A percentile compares a stretch with the other conserved stretches of the same genome.
phyloP scores from a whole-genome alignment of 2,329 filamentous ascomycete species.

The Meredithiella fracta region DNA sequence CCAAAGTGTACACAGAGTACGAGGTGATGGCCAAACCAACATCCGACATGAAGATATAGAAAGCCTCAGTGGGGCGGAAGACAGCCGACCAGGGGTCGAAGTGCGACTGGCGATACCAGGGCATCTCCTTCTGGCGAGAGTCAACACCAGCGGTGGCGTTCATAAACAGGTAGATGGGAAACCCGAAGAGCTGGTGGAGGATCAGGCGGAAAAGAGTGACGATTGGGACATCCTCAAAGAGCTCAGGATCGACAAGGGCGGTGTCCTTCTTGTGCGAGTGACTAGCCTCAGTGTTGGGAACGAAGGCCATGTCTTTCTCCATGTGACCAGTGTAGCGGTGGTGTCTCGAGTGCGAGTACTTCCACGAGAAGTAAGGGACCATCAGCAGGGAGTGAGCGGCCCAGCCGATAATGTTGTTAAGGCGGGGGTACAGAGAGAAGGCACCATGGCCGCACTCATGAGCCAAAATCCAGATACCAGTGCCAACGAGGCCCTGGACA shows the following conservation, averaged over 20 bases:
- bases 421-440: conserved; percentile 37
- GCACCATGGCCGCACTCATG: conserved; percentile 58
- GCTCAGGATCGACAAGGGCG: conserved; percentile 30
- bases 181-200: conserved; percentile 47
- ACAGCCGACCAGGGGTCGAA: conserved; percentile 45
- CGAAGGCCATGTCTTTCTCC: conserved; percentile 50
- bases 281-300: conserved; percentile 32
- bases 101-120: conserved; percentile 35
- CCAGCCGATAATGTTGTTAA: conserved; percentile 49
- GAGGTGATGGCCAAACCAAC: conserved; percentile 38
- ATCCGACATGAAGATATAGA: conserved; percentile 42
- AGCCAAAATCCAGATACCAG: conserved; percentile 53
- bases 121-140: conserved; percentile 29
- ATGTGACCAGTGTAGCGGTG: conserved; percentile 53
- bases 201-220: conserved; percentile 37
- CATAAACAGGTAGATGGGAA: conserved; percentile 46
- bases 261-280: conserved; percentile 19
- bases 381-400: conserved; percentile 47
- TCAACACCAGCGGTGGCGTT: conserved; percentile 36
- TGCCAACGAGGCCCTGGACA: conserved; percentile 45
- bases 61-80: conserved; percentile 40
- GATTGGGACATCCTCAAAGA: conserved; percentile 48
- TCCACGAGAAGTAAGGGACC: conserved; percentile 59
- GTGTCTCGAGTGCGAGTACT: conserved; percentile 52
- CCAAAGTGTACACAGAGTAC: conserved; percentile 37